A percentile compares a stretch with the other conserved stretches of the same genome.
phyloP scores from a whole-genome alignment of 2,329 filamentous ascomycete genomes.

The Botrytis fabae region DNA sequence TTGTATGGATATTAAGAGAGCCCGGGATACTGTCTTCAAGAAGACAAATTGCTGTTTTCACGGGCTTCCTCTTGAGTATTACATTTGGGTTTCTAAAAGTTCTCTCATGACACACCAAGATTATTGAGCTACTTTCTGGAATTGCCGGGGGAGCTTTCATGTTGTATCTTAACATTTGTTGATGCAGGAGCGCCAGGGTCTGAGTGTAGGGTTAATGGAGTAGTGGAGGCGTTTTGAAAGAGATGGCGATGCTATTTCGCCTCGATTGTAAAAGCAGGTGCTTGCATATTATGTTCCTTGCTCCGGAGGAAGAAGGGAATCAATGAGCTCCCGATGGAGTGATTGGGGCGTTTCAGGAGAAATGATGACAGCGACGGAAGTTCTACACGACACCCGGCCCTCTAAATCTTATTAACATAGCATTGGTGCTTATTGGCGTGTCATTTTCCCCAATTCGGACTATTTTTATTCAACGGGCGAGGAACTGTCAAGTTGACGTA shows the following conservation, averaged over 20 bases:
- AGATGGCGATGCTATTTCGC: not conserved
- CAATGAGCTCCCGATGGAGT: not conserved
- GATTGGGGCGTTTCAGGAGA: not conserved
- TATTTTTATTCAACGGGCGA: conserved; percentile 12
- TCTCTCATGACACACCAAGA: conserved; percentile 32
- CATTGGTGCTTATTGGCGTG: not conserved
- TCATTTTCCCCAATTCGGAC: not conserved
- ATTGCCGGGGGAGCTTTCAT: not conserved
- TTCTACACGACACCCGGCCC: conserved; percentile 18
- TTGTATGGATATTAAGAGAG: conserved; percentile 82
- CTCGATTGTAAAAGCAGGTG: not conserved
- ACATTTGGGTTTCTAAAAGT: conserved; percentile 66
- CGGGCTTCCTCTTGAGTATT: conserved; percentile 79
- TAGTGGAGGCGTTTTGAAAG: not conserved
- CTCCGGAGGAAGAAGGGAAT: not conserved
- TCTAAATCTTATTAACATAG: not conserved
- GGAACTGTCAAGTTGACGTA: conserved; percentile 5
- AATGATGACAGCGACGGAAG: not conserved
- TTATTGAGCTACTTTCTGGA: not conserved
- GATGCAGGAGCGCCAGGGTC: not conserved
- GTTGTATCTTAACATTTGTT: not conserved
- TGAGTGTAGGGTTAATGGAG: not conserved
- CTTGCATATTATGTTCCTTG: not conserved
- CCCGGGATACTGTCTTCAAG: conserved; percentile 84
- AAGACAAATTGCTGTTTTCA: conserved; percentile 82